phyloP scores from a whole-genome alignment of 2,329 filamentous ascomycete species.

The Phyllosticta capitalensis region DNA sequence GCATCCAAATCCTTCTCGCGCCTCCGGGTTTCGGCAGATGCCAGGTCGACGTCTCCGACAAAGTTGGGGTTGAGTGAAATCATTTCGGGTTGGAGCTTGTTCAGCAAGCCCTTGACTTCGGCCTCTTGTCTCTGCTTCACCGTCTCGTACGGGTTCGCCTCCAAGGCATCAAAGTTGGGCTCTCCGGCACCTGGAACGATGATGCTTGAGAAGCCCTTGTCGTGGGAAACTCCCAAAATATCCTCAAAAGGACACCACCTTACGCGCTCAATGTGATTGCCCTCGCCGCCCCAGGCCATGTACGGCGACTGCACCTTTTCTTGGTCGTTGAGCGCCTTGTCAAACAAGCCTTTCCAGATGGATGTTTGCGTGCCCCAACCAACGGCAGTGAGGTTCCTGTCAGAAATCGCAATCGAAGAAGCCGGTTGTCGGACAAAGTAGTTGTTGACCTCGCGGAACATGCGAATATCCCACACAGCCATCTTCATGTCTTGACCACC shows the following conservation, averaged over 20 bases:
- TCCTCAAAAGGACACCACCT: constrained; percentile 95
- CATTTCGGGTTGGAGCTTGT: constrained; percentile 95
- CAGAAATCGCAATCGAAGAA: constrained; percentile 76
- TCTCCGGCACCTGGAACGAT: constrained; percentile 93
- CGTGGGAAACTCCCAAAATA: constrained; percentile 75
- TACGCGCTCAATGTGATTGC: constrained; percentile 68
- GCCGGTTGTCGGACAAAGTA: constrained; percentile 80
- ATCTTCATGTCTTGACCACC: constrained; percentile 83
- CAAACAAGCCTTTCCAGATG: constrained; percentile 85
- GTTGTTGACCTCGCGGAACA: constrained; percentile 84
- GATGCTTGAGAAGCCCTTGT: constrained; percentile 78
- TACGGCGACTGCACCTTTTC: constrained; percentile 76
- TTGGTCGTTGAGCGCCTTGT: constrained; percentile 54
- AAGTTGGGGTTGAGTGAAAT: constrained; percentile 90
- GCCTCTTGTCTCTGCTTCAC: constrained; percentile 83
- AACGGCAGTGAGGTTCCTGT: constrained; percentile 77
- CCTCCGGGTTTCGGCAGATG: constrained; percentile 66
- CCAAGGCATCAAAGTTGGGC: constrained; percentile 88
- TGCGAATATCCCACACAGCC: constrained; percentile 92
- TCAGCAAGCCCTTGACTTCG: constrained; percentile 81
- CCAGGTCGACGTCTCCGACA: constrained; percentile 76
- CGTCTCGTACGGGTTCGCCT: constrained; percentile 88
- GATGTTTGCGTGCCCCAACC: constrained; percentile 85
- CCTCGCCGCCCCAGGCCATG: constrained; percentile 86
- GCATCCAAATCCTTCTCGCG: constrained; percentile 73